Evolutionary conservation across 139 green algal species (phyloP).

Genomic region (Chlamydomonas urium): DNA sequence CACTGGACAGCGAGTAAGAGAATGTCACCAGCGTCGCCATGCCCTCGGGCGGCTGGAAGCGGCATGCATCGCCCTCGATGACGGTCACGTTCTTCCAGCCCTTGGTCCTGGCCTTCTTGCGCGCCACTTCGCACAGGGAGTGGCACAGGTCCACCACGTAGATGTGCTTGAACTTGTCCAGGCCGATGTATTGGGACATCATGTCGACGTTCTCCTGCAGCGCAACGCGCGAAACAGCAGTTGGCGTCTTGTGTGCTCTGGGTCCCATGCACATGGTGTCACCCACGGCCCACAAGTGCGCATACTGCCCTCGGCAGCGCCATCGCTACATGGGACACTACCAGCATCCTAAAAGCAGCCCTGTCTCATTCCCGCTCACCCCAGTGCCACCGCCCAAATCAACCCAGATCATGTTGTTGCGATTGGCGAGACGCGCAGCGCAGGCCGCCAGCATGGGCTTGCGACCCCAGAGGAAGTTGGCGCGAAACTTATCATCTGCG

Average conservation of each 20-base stretch:
- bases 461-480: slow-evolving; percentile 90
- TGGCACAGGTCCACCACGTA: slow-evolving; percentile 96
- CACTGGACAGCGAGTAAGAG: slow-evolving; percentile 95
- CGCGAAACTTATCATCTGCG: slow-evolving; percentile 92
- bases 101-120: slow-evolving; percentile 70
- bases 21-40: slow-evolving; percentile 91
- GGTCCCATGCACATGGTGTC: no score
- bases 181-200: slow-evolving; percentile 90
- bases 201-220: slow-evolving; percentile 91
- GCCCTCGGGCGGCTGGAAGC: slow-evolving; percentile 63
- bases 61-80: slow-evolving; percentile 89
- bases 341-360: neutral
- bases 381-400: slow-evolving; percentile 91
- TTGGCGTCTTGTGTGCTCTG: no score
- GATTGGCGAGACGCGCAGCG: slow-evolving; percentile 70
- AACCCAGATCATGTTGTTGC: slow-evolving; percentile 82
- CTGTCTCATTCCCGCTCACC: neutral
- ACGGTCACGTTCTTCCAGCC: slow-evolving; percentile 93
- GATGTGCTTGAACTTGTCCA: slow-evolving; percentile 86
- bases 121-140: slow-evolving; percentile 81
- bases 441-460: slow-evolving; percentile 85
- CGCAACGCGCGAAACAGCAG: no score
- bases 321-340: no score
- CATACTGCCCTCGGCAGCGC: no score
- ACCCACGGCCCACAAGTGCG: no score